phyloP scores from a whole-genome alignment of 2,329 filamentous ascomycete species.

The Colletotrichum gloeosporioides region DNA sequence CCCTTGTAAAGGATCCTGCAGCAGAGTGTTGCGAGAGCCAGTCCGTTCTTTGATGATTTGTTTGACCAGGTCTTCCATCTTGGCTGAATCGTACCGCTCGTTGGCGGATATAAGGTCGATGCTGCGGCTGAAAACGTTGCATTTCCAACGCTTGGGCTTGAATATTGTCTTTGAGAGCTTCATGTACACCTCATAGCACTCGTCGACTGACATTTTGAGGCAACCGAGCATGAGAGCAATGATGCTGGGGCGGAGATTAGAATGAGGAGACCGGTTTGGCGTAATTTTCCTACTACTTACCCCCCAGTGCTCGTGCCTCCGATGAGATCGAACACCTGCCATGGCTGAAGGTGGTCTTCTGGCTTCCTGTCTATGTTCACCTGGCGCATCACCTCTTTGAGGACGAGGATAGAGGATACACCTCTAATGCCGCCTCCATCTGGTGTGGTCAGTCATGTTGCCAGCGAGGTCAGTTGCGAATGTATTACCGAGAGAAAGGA shows the following conservation, averaged over 20 bases:
- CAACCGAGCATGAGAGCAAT: conserved; percentile 28
- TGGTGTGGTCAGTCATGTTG: background rate
- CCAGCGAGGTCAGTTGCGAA: background rate
- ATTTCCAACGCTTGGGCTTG: conserved; percentile 22
- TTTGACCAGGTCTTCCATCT: conserved; percentile 22
- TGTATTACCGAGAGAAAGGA: conserved; percentile 2
- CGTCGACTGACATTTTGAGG: conserved; percentile 26
- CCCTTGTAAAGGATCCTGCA: background rate
- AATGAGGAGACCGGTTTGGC: fast-evolving
- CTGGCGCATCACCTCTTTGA: conserved; percentile 20
- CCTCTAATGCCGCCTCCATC: conserved; percentile 22
- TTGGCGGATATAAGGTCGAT: background rate
- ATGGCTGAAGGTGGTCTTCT: conserved; percentile 10
- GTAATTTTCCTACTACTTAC: background rate
- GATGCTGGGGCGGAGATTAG: conserved; percentile 7
- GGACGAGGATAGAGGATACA: conserved; percentile 12
- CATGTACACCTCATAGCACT: conserved; percentile 25
- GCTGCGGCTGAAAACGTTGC: conserved; percentile 18
- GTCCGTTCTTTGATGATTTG: conserved; percentile 18
- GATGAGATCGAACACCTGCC: conserved; percentile 24
- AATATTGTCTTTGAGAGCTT: conserved; percentile 25
- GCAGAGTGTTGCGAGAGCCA: conserved; percentile 2
- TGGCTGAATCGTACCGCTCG: conserved; percentile 14
- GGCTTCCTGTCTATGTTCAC: conserved; percentile 4
- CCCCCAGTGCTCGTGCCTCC: conserved; percentile 22